Evolutionary conservation across 2,329 filamentous ascomycete genomes (phyloP).

Genomic region (Hypoxylon sp.): DNA sequence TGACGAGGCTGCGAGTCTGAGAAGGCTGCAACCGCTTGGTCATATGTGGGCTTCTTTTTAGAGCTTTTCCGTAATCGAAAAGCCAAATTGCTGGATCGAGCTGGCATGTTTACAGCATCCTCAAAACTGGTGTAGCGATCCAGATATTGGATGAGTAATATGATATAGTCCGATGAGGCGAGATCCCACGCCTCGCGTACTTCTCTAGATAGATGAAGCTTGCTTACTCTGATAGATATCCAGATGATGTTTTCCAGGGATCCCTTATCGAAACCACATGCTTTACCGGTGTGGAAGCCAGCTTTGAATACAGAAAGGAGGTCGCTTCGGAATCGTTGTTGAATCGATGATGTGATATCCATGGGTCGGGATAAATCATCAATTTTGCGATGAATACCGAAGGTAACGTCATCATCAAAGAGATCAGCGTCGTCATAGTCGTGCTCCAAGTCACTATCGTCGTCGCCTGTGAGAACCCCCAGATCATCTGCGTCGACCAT

Average conservation of each 20-base stretch:
- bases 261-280: conserved; percentile 60
- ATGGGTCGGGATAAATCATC: neutral
- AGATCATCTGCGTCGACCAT: conserved; percentile 45
- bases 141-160: conserved; percentile 76
- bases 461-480: conserved; percentile 44
- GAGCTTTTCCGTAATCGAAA: conserved; percentile 78
- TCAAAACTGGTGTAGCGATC: conserved; percentile 71
- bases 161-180: conserved; percentile 73
- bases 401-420: conserved; percentile 47
- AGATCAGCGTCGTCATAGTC: conserved; percentile 45
- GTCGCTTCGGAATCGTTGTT: conserved; percentile 66
- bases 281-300: conserved; percentile 77
- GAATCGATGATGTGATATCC: conserved; percentile 2
- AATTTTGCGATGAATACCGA: conserved; percentile 44
- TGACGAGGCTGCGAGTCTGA: conserved; percentile 38
- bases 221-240: conserved; percentile 75
- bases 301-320: conserved; percentile 69
- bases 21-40: conserved; percentile 67
- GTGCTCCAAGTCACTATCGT: conserved; percentile 41
- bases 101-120: conserved; percentile 59
- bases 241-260: conserved; percentile 65
- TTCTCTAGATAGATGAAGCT: conserved; percentile 79
- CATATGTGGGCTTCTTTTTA: conserved; percentile 76
- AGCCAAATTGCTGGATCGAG: conserved; percentile 52
- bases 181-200: conserved; percentile 83